These are phyloP conservation scores for Euphorbia schlechtendalii DNA, from an alignment of 441 rosid genomes.

Conservation along the genomic window DNA sequence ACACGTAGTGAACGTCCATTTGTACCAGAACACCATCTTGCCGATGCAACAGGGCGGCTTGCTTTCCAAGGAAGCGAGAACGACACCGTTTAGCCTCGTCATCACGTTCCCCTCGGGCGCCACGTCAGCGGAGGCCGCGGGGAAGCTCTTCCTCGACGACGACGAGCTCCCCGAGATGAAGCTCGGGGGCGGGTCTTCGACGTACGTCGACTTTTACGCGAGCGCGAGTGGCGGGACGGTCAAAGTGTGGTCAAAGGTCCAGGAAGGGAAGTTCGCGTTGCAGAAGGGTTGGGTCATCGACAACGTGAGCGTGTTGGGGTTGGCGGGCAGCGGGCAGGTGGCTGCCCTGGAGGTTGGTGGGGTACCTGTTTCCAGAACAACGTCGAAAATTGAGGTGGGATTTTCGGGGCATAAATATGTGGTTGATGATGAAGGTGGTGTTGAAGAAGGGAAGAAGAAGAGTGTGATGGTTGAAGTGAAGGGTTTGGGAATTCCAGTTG, in stretches of 20 bases:
- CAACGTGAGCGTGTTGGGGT: slow-evolving; percentile 61
- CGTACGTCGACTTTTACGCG: slow-evolving; percentile 57
- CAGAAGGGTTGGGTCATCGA: slow-evolving; percentile 65
- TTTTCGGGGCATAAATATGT: slow-evolving; percentile 38
- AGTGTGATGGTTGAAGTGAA: slow-evolving; percentile 50
- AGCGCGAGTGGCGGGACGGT: slow-evolving; percentile 46
- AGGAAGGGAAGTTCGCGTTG: slow-evolving; percentile 67
- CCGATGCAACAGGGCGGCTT: slow-evolving; percentile 95
- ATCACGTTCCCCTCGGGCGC: slow-evolving; percentile 74
- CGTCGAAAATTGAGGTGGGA: slow-evolving; percentile 28
- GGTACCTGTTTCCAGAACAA: slow-evolving; percentile 16
- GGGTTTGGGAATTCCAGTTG: slow-evolving; percentile 58
- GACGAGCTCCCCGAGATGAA: slow-evolving; percentile 93
- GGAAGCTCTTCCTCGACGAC: slow-evolving; percentile 61
- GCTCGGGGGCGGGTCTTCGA: slow-evolving; percentile 61
- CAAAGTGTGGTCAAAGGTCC: slow-evolving; percentile 79
- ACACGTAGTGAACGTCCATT: slow-evolving; percentile 73
- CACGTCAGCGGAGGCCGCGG: slow-evolving; percentile 53
- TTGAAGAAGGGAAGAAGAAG: slow-evolving; percentile 33
- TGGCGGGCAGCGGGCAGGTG: slow-evolving; percentile 37
- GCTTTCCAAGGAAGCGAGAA: slow-evolving; percentile 73
- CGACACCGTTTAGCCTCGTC: slow-evolving; percentile 67
- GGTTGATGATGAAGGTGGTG: slow-evolving; percentile 31
- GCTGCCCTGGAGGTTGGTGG: slow-evolving; percentile 49
- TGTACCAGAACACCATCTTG: slow-evolving; percentile 67